phyloP scores from a whole-genome alignment of 208 protist species.

The Balamuthia mandrillaris region DNA sequence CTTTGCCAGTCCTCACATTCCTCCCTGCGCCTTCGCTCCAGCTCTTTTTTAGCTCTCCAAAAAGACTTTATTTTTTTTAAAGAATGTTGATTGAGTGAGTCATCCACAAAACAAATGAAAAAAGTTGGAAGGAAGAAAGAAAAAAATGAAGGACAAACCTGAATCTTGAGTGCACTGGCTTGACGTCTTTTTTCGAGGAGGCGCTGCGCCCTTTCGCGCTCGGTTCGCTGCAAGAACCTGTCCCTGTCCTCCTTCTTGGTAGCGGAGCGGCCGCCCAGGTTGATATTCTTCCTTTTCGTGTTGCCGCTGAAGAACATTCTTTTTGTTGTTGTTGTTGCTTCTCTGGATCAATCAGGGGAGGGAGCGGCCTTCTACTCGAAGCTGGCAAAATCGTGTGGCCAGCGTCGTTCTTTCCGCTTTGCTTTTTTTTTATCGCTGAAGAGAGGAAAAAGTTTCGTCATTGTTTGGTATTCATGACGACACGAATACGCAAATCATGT shows the following conservation, averaged over 20 bases:
- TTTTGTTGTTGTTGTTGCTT: too few relatives aligned
- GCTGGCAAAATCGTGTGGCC: too few relatives aligned
- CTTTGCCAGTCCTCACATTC: background rate
- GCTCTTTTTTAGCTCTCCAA: background rate
- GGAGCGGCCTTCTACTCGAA: too few relatives aligned
- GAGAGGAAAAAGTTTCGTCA: too few relatives aligned
- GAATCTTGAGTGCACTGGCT: background rate
- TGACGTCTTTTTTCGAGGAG: background rate
- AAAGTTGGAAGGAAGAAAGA: background rate
- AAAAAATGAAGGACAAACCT: too few relatives aligned
- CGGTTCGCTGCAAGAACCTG: background rate
- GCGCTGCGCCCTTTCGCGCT: background rate
- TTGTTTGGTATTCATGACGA: too few relatives aligned
- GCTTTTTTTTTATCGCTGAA: too few relatives aligned
- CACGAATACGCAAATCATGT: too few relatives aligned
- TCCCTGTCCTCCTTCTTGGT: background rate
- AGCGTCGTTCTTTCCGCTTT: too few relatives aligned
- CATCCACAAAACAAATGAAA: background rate
- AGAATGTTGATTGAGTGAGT: background rate
- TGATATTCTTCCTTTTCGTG: background rate
- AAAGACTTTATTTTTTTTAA: background rate
- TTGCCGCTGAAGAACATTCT: conserved; percentile 1
- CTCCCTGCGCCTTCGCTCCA: background rate
- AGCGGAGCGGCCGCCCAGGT: background rate
- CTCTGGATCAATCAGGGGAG: too few relatives aligned